phyloP scores from a whole-genome alignment of 2,329 filamentous ascomycete species.

The Fusarium albosuccineum region DNA sequence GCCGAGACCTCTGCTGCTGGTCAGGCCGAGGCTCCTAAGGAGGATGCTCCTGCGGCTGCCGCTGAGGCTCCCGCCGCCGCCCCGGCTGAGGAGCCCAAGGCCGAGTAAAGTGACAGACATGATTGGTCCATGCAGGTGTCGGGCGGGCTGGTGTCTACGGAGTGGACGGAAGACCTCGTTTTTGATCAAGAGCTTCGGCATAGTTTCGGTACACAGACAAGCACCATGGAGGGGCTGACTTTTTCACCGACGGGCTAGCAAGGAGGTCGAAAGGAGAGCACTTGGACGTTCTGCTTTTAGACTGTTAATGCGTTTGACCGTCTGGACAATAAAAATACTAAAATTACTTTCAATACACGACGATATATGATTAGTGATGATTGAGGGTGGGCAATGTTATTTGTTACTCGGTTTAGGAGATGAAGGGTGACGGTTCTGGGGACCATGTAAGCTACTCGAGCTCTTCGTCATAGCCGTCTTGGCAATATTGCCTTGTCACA shows the following conservation, averaged over 20 bases:
- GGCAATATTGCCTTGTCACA: neutral
- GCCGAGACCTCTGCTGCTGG: conserved; percentile 79
- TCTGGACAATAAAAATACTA: conserved; percentile 69
- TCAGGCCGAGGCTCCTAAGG: conserved; percentile 63
- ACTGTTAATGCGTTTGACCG: conserved; percentile 66
- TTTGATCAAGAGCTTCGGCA: conserved; percentile 63
- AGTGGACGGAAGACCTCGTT: conserved; percentile 72
- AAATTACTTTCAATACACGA: conserved; percentile 58
- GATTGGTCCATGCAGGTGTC: conserved; percentile 53
- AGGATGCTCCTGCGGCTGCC: conserved; percentile 64
- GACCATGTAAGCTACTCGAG: neutral
- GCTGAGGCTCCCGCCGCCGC: conserved; percentile 67
- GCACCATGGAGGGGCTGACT: conserved; percentile 53
- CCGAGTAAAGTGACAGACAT: conserved; percentile 64
- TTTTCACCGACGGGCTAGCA: conserved; percentile 55
- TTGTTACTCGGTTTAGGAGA: neutral
- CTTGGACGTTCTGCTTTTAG: conserved; percentile 67
- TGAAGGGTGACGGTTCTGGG: no score
- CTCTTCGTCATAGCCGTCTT: neutral
- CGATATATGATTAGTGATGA: conserved; percentile 38
- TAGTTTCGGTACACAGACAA: conserved; percentile 62
- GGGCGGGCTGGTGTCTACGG: conserved; percentile 73
- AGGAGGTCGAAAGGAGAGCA: conserved; percentile 60
- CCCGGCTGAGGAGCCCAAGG: conserved; percentile 75
- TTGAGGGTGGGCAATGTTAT: neutral